phyloP scores from a whole-genome alignment of 495 filamentous ascomycete species.

The Aspergillus avenaceus region DNA sequence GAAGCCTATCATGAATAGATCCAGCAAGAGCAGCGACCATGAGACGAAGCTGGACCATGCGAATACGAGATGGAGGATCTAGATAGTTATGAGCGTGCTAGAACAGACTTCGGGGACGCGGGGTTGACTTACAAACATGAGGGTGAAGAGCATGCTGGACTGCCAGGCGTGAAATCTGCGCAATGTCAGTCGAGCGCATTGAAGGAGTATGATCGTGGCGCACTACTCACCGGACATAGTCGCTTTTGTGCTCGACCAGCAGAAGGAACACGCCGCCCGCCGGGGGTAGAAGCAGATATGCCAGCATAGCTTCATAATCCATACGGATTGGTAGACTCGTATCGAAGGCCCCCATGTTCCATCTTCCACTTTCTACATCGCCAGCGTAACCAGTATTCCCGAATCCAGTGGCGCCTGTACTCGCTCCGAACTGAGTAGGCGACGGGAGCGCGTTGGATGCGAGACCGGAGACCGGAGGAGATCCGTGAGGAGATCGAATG shows the following conservation, averaged over 20 bases:
- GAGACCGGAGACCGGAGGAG: conserved; percentile 24
- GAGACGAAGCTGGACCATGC: conserved; percentile 78
- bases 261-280: conserved; percentile 81
- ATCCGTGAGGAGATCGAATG: conserved; percentile 33
- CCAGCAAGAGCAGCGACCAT: conserved; percentile 74
- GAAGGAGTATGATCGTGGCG: too few relatives aligned
- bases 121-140: conserved; percentile 61
- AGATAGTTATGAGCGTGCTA: conserved; percentile 10
- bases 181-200: too few relatives aligned
- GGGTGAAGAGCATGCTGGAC: conserved; percentile 78
- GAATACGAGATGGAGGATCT: conserved; percentile 77
- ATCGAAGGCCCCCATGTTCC: conserved; percentile 72
- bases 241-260: conserved; percentile 86
- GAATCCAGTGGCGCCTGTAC: conserved; percentile 17
- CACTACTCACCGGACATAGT: conserved; percentile 85
- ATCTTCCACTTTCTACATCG: conserved; percentile 50
- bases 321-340: conserved; percentile 75
- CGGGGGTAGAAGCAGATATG: conserved; percentile 83
- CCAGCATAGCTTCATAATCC: conserved; percentile 86
- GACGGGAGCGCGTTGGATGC: conserved; percentile 38
- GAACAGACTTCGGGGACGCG: background rate
- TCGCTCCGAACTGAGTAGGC: conserved; percentile 33
- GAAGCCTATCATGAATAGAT: conserved; percentile 73
- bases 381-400: conserved; percentile 32
- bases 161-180: conserved; percentile 95